These are phyloP conservation scores for Oryza longistaminata DNA, from an alignment of 176 grass and related monocot species.

Conservation along the genomic window DNA sequence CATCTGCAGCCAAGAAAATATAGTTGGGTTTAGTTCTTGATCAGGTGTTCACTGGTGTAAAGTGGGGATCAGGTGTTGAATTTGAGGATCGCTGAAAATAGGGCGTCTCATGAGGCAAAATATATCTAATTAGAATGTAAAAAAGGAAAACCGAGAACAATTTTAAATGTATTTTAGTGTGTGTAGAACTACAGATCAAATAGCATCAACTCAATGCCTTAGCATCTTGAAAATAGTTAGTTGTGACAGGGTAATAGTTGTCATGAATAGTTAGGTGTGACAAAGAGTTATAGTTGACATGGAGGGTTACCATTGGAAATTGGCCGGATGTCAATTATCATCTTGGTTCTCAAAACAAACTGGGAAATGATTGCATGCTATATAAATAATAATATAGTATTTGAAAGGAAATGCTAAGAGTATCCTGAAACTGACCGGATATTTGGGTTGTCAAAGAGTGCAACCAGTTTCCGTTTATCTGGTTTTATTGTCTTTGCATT, in stretches of 20 bases:
- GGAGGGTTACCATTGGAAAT: not conserved
- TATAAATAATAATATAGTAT: not conserved
- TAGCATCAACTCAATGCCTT: not conserved
- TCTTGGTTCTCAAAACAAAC: not conserved
- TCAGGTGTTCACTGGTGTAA: not conserved
- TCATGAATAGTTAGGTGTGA: not conserved
- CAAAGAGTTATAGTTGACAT: not conserved
- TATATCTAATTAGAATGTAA: not conserved
- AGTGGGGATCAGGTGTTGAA: not conserved
- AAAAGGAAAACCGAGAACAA: not conserved
- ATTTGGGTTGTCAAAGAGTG: slow-evolving; percentile 62
- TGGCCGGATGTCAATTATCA: not conserved
- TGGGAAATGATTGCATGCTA: not conserved
- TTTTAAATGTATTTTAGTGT: not conserved
- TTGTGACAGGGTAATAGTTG: not conserved
- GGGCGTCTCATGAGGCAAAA: not conserved
- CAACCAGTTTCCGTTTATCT: slow-evolving; percentile 76
- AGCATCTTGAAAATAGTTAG: not conserved
- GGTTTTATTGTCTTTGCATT: slow-evolving; percentile 83
- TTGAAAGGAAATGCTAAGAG: not conserved
- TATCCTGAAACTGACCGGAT: slow-evolving; percentile 54
- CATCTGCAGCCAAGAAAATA: slow-evolving; percentile 50
- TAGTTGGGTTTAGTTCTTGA: not conserved
- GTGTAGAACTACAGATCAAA: not conserved
- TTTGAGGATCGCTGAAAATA: not conserved